These are phyloP conservation scores for Fistulifera pelliculosa DNA, from an alignment of 108 stramenopile species.

Conservation along the genomic window DNA sequence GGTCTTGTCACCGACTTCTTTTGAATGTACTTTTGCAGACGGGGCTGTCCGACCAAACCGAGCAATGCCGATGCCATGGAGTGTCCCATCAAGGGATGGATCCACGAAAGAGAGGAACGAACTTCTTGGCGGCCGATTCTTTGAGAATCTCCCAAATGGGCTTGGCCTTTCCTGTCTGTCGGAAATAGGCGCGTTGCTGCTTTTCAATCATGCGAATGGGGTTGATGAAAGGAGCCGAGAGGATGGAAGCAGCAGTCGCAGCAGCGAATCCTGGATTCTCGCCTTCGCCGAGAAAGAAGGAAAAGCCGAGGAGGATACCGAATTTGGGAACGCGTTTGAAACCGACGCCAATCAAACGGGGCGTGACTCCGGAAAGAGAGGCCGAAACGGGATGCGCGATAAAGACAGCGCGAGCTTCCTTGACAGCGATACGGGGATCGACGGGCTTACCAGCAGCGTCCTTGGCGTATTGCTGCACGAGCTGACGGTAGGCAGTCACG, in stretches of 20 bases:
- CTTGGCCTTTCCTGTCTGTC: conserved; percentile 74
- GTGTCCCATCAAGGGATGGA: conserved; percentile 90
- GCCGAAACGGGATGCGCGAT: conserved; percentile 70
- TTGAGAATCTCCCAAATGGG: conserved; percentile 78
- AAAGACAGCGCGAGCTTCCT: conserved; percentile 81
- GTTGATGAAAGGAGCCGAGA: conserved; percentile 85
- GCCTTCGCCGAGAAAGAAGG: conserved; percentile 82
- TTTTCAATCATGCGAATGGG: conserved; percentile 94
- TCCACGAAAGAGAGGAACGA: conserved; percentile 84
- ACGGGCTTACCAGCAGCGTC: conserved; percentile 76
- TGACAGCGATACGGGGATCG: conserved; percentile 69
- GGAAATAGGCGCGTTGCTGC: conserved; percentile 88
- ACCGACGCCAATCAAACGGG: conserved; percentile 84
- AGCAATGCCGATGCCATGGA: conserved; percentile 79
- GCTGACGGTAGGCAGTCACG: conserved; percentile 87
- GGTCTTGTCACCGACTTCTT: conserved; percentile 69
- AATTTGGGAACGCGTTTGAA: conserved; percentile 92
- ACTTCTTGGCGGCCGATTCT: conserved; percentile 73
- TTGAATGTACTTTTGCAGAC: conserved; percentile 86
- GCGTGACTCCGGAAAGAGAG: conserved; percentile 66
- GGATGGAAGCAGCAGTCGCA: conserved; percentile 77
- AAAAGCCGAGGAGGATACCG: conserved; percentile 74
- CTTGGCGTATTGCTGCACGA: conserved; percentile 90
- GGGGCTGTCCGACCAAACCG: conserved; percentile 88
- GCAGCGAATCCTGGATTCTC: conserved; percentile 66